phyloP scores from a whole-genome alignment of 1,284 basidiomycete species.

The Cutaneotrichosporon cavernicola region DNA sequence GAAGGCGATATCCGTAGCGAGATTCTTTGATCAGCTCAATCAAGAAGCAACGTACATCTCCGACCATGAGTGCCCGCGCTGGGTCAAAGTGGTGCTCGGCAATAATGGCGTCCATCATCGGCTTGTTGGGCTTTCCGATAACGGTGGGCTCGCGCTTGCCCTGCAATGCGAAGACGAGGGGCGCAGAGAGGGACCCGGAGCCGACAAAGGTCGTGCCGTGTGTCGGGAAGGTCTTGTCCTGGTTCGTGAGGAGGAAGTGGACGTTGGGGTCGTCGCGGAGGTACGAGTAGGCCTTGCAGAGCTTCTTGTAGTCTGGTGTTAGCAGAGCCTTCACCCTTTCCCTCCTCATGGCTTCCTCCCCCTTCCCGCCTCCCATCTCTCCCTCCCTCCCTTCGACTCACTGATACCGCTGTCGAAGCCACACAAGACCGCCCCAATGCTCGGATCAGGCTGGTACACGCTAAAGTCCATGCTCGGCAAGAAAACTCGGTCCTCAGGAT shows the following conservation, averaged over 20 bases:
- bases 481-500: slow-evolving; percentile 76
- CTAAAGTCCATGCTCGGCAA: slow-evolving; percentile 68
- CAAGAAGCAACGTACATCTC: background rate
- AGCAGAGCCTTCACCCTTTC: slow-evolving; percentile 14
- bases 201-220: slow-evolving; percentile 66
- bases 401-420: slow-evolving; percentile 63
- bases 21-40: slow-evolving; percentile 60
- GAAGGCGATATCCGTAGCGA: slow-evolving; percentile 86
- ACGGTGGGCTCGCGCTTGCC: slow-evolving; percentile 66
- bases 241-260: slow-evolving; percentile 88
- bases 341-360: no score
- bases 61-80: slow-evolving; percentile 84
- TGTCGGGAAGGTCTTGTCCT: slow-evolving; percentile 84
- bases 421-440: slow-evolving; percentile 85
- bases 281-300: slow-evolving; percentile 91
- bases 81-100: slow-evolving; percentile 92
- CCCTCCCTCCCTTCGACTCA: slow-evolving; percentile 26
- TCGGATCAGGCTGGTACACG: slow-evolving; percentile 69
- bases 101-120: slow-evolving; percentile 92
- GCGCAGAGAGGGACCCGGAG: slow-evolving; percentile 77
- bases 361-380: background rate
- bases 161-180: slow-evolving; percentile 70
- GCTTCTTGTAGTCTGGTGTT: slow-evolving; percentile 77
- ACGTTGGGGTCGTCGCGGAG: slow-evolving; percentile 74
- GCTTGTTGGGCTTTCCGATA: slow-evolving; percentile 87